These are phyloP conservation scores for Boletus eberwhitei DNA, from an alignment of 768 basidiomycete genomes.

Conservation along the genomic window DNA sequence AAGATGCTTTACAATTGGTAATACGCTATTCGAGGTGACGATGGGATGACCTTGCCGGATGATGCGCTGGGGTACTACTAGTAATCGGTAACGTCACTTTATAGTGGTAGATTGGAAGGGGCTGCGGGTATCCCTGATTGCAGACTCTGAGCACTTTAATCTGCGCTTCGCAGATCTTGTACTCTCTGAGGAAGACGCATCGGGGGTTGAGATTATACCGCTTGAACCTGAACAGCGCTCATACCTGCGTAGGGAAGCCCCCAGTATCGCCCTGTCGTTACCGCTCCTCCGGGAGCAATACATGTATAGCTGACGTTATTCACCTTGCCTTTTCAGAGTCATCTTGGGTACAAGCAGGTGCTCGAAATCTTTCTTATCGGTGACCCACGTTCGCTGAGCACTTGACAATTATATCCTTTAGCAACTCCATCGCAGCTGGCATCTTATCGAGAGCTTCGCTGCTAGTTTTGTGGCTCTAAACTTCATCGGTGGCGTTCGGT, in stretches of 20 bases:
- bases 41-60: constrained; percentile 32
- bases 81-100: constrained; percentile 71
- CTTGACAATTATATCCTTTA: constrained; percentile 28
- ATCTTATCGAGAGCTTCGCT: constrained; percentile 78
- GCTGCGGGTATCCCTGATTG: constrained; percentile 87
- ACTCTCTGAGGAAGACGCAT: constrained; percentile 30
- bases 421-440: constrained; percentile 87
- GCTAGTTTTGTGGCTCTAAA: constrained; percentile 88
- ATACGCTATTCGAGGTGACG: constrained; percentile 28
- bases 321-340: constrained; percentile 46
- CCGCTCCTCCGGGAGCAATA: constrained; percentile 39
- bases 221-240: constrained; percentile 96
- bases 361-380: not conserved
- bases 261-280: constrained; percentile 56
- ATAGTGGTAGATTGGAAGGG: constrained; percentile 65
- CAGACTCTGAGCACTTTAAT: constrained; percentile 19
- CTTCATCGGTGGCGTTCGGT: constrained; percentile 87
- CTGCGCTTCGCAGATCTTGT: constrained; percentile 9
- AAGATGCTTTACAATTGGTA: constrained; percentile 59
- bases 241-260: constrained; percentile 99
- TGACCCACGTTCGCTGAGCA: not conserved
- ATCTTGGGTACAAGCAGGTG: constrained; percentile 80
- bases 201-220: constrained; percentile 95
- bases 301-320: constrained; percentile 47
- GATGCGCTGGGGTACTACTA: constrained; percentile 31